Percentiles rank a stretch among this genome's conserved stretches.
Evolutionary conservation across 2,329 filamentous ascomycete genomes (phyloP).

Genomic region (Fusarium pininemorale): DNA sequence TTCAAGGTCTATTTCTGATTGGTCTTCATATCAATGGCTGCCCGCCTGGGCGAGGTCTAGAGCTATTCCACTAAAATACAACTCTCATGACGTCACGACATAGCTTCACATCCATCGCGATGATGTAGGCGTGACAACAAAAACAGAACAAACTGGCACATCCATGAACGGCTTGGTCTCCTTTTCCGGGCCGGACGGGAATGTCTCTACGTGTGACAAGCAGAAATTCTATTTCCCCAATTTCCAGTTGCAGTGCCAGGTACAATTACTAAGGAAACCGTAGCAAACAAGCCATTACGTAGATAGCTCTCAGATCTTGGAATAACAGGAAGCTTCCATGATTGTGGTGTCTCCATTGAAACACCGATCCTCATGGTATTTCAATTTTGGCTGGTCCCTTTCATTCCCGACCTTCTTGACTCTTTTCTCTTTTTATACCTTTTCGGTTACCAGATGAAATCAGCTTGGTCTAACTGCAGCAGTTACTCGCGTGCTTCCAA

Average conservation of each 20-base stretch:
- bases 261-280: background rate
- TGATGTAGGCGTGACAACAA: slow-evolving; percentile 41
- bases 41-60: background rate
- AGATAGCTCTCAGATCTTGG: slow-evolving; percentile 26
- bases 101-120: slow-evolving; percentile 25
- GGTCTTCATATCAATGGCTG: background rate
- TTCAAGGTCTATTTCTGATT: background rate
- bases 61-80: slow-evolving; percentile 14
- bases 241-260: background rate
- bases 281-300: slow-evolving; percentile 29
- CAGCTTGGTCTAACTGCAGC: background rate
- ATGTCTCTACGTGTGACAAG: slow-evolving; percentile 8
- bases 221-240: slow-evolving; percentile 14
- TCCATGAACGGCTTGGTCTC: slow-evolving; percentile 1
- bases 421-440: background rate
- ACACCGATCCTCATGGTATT: background rate
- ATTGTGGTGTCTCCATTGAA: slow-evolving; percentile 17
- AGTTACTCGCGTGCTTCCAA: slow-evolving; percentile 4
- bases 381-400: background rate
- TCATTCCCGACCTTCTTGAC: background rate
- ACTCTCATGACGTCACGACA: slow-evolving; percentile 41
- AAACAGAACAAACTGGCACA: background rate
- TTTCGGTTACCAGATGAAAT: background rate
- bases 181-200: background rate
- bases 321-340: slow-evolving; percentile 19